A percentile compares a stretch with the other conserved stretches of the same genome.
These are phyloP conservation scores for Cordyceps cicadae DNA, from an alignment of 2,329 filamentous ascomycete species.

Conservation along the genomic window DNA sequence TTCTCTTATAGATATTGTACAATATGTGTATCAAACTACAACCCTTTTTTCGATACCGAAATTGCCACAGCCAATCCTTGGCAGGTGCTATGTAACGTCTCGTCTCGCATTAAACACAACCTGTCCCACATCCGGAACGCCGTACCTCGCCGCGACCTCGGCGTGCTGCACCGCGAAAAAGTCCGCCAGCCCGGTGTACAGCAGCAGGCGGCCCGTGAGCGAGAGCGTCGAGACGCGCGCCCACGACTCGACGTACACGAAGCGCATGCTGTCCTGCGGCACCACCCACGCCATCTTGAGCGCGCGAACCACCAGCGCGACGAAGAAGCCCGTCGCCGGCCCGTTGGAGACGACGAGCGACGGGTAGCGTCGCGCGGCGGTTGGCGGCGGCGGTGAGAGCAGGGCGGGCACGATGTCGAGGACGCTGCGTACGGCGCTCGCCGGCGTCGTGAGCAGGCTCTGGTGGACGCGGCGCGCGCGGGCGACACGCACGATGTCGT, in stretches of 20 bases:
- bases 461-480: slow-evolving; percentile 80
- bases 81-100: slow-evolving; percentile 11
- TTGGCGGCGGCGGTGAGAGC: slow-evolving; percentile 23
- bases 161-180: slow-evolving; percentile 78
- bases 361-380: slow-evolving; percentile 42
- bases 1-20: slow-evolving; percentile 14
- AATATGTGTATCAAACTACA: slow-evolving; percentile 16
- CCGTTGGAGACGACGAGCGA: slow-evolving; percentile 80
- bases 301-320: slow-evolving; percentile 44
- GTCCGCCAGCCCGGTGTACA: slow-evolving; percentile 58
- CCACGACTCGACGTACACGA: slow-evolving; percentile 88
- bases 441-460: slow-evolving; percentile 61
- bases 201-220: slow-evolving; percentile 71
- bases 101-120: slow-evolving; percentile 33
- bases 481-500: slow-evolving; percentile 59
- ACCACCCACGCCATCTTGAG: slow-evolving; percentile 39
- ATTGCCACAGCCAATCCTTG: not conserved
- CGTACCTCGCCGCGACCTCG: slow-evolving; percentile 43
- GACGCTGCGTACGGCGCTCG: slow-evolving; percentile 60
- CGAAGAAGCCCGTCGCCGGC: slow-evolving; percentile 76
- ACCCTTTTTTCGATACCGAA: not conserved
- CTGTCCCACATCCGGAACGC: slow-evolving; percentile 29
- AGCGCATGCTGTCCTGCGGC: slow-evolving; percentile 52
- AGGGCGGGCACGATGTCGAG: slow-evolving; percentile 52
- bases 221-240: slow-evolving; percentile 76